phyloP scores from a whole-genome alignment of 2,329 filamentous ascomycete species.

The Fusarium camptoceras region DNA sequence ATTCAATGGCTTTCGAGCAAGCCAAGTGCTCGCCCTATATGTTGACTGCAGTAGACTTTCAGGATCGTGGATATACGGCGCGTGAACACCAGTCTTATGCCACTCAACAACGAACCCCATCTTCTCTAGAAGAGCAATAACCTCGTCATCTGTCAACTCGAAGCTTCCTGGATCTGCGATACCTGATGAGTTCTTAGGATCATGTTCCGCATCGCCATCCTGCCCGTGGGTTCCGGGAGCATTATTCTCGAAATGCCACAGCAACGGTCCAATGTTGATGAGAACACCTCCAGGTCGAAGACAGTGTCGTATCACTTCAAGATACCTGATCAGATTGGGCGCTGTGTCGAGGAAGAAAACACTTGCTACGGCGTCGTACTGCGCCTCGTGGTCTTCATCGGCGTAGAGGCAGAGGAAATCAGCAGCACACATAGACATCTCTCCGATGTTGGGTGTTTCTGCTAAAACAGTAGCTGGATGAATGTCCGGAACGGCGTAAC shows the following conservation, averaged over 20 bases:
- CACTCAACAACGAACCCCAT: constrained; percentile 82
- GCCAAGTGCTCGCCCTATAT: constrained; percentile 86
- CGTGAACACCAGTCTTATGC: constrained; percentile 68
- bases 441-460: constrained; percentile 57
- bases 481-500: constrained; percentile 82
- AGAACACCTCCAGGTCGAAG: constrained; percentile 82
- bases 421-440: constrained; percentile 92
- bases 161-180: constrained; percentile 92
- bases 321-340: constrained; percentile 89
- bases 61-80: constrained; percentile 88
- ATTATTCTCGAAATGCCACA: constrained; percentile 95
- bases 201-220: constrained; percentile 63
- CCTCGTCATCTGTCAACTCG: constrained; percentile 90
- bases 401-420: constrained; percentile 93
- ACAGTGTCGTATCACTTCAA: constrained; percentile 84
- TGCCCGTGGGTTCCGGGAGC: constrained; percentile 68
- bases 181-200: constrained; percentile 66
- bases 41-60: constrained; percentile 87
- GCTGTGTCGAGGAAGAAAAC: constrained; percentile 99
- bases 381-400: constrained; percentile 67
- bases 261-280: constrained; percentile 88
- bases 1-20: constrained; percentile 75
- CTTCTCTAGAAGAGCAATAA: constrained; percentile 77
- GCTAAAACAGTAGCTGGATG: constrained; percentile 72
- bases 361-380: constrained; percentile 85